phyloP scores from a whole-genome alignment of 352 stramenopile species.

The Plasmopara halstedii region DNA sequence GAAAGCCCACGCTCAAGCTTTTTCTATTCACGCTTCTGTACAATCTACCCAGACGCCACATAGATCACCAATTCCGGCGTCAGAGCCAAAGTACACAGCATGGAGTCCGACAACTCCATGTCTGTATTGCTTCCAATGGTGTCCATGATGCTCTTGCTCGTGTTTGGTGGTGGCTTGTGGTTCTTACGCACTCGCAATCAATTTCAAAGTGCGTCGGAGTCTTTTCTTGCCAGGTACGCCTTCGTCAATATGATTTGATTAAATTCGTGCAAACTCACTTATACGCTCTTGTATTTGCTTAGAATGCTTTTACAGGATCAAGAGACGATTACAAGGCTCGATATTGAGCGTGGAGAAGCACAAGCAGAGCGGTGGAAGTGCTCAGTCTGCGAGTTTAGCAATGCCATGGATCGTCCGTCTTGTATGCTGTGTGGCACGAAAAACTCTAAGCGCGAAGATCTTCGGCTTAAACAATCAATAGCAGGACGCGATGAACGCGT shows the following conservation, averaged over 20 bases:
- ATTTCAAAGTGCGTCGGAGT: constrained; percentile 26
- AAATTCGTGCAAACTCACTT: background rate
- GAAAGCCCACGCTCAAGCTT: background rate
- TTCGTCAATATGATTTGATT: background rate
- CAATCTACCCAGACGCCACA: background rate
- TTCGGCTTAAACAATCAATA: constrained; percentile 23
- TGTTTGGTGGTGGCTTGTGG: constrained; percentile 57
- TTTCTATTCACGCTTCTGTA: background rate
- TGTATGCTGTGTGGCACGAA: constrained; percentile 73
- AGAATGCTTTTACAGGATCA: constrained; percentile 48
- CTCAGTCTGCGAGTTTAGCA: constrained; percentile 72
- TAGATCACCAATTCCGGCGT: no score
- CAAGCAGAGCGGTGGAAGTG: constrained; percentile 72
- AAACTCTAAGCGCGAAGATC: constrained; percentile 30
- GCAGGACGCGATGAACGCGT: constrained; percentile 18
- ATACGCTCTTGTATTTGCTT: background rate
- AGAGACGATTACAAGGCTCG: constrained; percentile 59
- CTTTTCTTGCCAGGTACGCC: constrained; percentile 37
- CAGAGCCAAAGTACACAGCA: constrained; percentile 1
- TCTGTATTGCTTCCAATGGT: constrained; percentile 66
- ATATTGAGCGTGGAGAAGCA: constrained; percentile 57
- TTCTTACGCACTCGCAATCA: constrained; percentile 48
- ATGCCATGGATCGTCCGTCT: constrained; percentile 45
- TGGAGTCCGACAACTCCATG: constrained; percentile 37
- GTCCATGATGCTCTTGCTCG: constrained; percentile 53